Percentiles rank a stretch among this genome's conserved stretches.
phyloP scores from a whole-genome alignment of 495 filamentous ascomycete species.

The Aspergillus haitiensis region DNA sequence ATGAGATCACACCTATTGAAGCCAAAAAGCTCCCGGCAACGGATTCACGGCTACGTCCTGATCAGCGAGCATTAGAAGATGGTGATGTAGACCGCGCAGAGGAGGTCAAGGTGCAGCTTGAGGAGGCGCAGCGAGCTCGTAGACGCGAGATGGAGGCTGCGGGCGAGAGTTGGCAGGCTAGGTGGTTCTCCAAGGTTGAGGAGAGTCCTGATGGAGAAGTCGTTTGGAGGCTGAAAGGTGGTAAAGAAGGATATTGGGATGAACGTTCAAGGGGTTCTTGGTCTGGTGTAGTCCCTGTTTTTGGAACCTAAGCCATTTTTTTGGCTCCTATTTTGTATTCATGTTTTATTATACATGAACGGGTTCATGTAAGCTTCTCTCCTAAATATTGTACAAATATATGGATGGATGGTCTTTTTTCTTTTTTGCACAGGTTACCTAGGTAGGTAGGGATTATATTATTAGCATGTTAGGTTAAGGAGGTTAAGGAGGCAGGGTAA shows the following conservation, averaged over 20 bases:
- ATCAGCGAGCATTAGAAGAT: slow-evolving; percentile 83
- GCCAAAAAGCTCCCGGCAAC: slow-evolving; percentile 69
- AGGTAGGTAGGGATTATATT: too few relatives aligned
- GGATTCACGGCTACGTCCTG: slow-evolving; percentile 81
- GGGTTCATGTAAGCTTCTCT: background rate
- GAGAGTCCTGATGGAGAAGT: slow-evolving; percentile 62
- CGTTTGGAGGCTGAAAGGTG: slow-evolving; percentile 76
- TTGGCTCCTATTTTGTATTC: background rate
- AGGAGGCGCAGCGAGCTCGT: slow-evolving; percentile 79
- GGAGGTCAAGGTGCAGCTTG: slow-evolving; percentile 74
- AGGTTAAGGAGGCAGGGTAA: too few relatives aligned
- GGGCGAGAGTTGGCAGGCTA: slow-evolving; percentile 68
- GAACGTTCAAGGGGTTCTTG: slow-evolving; percentile 69
- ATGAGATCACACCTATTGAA: slow-evolving; percentile 84
- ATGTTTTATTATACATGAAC: slow-evolving; percentile 2
- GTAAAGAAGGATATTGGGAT: slow-evolving; percentile 92
- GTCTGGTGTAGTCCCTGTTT: slow-evolving; percentile 70
- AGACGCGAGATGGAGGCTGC: slow-evolving; percentile 71
- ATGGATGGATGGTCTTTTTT: too few relatives aligned
- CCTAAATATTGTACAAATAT: too few relatives aligned
- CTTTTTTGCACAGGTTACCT: too few relatives aligned
- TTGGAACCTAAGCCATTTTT: slow-evolving; percentile 44
- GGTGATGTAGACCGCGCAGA: slow-evolving; percentile 84
- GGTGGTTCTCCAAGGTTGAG: slow-evolving; percentile 75
- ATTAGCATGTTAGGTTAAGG: too few relatives aligned